Base-by-base conservation (phyloP, 345 rosid genomes). In the Euphorbia lathyris region DNA sequence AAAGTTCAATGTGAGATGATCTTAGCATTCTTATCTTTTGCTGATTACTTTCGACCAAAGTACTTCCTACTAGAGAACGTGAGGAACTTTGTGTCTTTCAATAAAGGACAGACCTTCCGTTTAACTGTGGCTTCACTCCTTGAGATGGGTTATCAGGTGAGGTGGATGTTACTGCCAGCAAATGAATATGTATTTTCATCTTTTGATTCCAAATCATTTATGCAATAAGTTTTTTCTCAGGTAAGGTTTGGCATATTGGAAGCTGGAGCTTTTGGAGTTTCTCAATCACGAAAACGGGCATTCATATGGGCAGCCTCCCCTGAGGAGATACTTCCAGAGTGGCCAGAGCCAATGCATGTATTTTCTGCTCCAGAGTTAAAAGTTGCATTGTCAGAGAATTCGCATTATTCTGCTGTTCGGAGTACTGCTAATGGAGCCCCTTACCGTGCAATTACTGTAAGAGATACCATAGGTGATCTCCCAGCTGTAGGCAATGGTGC, bases 291-390 rank as follows among this genome's bases (percentile, higher is more conserved):
- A 40, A 94, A 91, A 78, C 84, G 96, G 11, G 96, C 90, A 63
- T 89, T 94, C 53, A 89, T 93, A 63, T 93, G 95, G 98, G 97
- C 98, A 63, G 96, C 97, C 48, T 82, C 96, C 20, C 96, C 98
- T 25, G 96, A 82, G 11, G 95, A 84, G 74, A 63, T 76, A 38
- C 93, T 94, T 36, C 98, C 98, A 5, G 97, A 94, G 72, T 94
- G 98, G 97, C 98, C 98, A 9, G 98, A 94, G 79, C 96, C 98
- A 40, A 91, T 94, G 97, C 93, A 91, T 67, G 97, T 94, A 51
- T 94, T 94, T 73, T 71, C 81, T 58, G 86, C 63, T 56, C 86
- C 95, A 0, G 83, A 87, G 78, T 71, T 91, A 74, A 94, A 86
- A 68, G 72, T 94, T 65, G 48, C 83, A 1, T 67, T 91, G 66